phyloP scores from a whole-genome alignment of 768 basidiomycete genomes.

The Mrakia frigida region DNA sequence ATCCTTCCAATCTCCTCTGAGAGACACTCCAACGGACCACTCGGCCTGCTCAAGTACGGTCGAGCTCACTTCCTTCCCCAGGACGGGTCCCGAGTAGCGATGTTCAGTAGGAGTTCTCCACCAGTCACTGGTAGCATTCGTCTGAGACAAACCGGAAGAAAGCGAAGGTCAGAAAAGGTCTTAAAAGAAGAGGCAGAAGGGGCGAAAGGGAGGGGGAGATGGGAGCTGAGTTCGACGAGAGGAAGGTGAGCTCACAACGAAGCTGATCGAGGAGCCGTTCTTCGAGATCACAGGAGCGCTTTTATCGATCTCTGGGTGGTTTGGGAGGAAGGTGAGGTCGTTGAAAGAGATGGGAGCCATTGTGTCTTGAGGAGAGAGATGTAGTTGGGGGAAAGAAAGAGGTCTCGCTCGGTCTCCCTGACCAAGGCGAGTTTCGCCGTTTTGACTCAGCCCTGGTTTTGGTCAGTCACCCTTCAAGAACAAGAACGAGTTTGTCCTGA shows the following conservation, averaged over 20 bases:
- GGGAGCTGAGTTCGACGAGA: neutral
- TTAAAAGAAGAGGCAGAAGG: neutral
- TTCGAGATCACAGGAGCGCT: neutral
- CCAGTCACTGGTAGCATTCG: conserved; percentile 3
- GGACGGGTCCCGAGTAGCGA: neutral
- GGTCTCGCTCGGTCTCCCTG: too few relatives aligned
- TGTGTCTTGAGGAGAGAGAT: neutral
- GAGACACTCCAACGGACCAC: neutral
- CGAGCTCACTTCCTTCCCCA: neutral
- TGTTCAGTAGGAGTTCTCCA: conserved; percentile 9
- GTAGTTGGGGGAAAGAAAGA: neutral
- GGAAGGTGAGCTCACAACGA: neutral
- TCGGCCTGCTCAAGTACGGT: neutral
- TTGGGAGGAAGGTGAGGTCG: neutral
- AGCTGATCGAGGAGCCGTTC: neutral
- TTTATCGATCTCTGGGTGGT: neutral
- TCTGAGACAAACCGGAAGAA: neutral
- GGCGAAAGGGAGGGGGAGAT: neutral
- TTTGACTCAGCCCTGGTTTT: too few relatives aligned
- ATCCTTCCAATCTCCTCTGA: neutral
- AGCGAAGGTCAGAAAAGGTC: neutral
- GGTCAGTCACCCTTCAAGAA: too few relatives aligned
- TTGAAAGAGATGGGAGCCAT: conserved; percentile 5
- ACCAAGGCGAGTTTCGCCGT: too few relatives aligned
- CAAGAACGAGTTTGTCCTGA: too few relatives aligned